These are phyloP conservation scores for Chaetomium cochliodes DNA, from an alignment of 495 filamentous ascomycete species.

Conservation along the genomic window DNA sequence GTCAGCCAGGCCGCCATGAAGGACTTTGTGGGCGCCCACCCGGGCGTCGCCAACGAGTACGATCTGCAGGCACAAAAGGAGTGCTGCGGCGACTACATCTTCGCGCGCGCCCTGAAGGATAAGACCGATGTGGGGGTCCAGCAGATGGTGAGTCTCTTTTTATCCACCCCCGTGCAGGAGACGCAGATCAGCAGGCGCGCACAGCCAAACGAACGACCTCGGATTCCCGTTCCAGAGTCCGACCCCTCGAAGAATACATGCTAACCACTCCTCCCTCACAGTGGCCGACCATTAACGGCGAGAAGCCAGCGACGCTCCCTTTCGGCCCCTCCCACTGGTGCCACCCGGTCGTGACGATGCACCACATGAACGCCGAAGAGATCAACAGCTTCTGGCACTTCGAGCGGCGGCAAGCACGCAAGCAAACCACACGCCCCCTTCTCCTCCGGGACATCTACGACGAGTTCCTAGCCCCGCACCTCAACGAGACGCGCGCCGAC, in stretches of 20 bases:
- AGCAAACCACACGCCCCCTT: constrained; percentile 27
- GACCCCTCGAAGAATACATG: not conserved
- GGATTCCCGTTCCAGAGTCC: not conserved
- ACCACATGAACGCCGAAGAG: constrained; percentile 57
- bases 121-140: constrained; percentile 35
- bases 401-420: constrained; percentile 40
- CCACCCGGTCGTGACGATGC: constrained; percentile 59
- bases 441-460: constrained; percentile 49
- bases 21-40: constrained; percentile 42
- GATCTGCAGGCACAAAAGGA: constrained; percentile 55
- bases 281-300: constrained; percentile 60
- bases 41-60: constrained; percentile 46
- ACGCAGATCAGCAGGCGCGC: not conserved
- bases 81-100: constrained; percentile 69
- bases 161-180: not conserved
- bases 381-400: constrained; percentile 55
- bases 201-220: not conserved
- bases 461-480: constrained; percentile 41
- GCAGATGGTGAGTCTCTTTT: constrained; percentile 35
- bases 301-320: constrained; percentile 51
- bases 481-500: constrained; percentile 39
- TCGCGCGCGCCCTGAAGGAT: constrained; percentile 58
- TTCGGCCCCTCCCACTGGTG: constrained; percentile 59
- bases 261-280: constrained; percentile 17
- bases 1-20: constrained; percentile 58